phyloP scores from a whole-genome alignment of 371 early-diverging fungal genomes.

The Mortierella sp. region DNA sequence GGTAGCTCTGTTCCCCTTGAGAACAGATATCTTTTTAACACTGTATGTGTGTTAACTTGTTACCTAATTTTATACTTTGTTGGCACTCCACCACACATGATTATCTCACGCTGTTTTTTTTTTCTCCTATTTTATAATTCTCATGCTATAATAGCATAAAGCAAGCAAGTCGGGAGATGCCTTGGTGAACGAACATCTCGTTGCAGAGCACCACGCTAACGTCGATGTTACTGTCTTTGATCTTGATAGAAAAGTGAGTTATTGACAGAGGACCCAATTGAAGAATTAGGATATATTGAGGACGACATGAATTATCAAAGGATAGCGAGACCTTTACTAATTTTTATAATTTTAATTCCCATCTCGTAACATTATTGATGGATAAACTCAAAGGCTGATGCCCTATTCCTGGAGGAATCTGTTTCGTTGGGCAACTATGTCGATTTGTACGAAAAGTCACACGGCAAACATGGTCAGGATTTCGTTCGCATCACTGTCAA shows the following conservation, averaged over 20 bases:
- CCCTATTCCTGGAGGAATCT: conserved; percentile 52
- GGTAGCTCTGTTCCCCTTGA: conserved; percentile 25
- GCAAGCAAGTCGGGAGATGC: conserved; percentile 51
- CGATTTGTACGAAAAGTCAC: conserved; percentile 36
- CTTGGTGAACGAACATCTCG: conserved; percentile 40
- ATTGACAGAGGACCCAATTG: not conserved
- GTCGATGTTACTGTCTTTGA: conserved; percentile 53
- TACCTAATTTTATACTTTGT: not conserved
- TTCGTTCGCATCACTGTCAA: conserved; percentile 48
- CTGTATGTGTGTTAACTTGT: conserved; percentile 20
- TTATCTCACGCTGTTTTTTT: conserved; percentile 12
- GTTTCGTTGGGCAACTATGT: conserved; percentile 45
- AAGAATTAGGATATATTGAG: not conserved
- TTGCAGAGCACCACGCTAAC: conserved; percentile 41
- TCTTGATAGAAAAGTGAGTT: conserved; percentile 35
- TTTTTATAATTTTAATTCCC: not conserved
- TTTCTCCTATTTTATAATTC: conserved; percentile 6
- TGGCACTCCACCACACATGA: conserved; percentile 9
- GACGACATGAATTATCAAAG: too few species aligned
- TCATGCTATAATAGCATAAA: conserved; percentile 31
- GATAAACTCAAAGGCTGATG: conserved; percentile 34
- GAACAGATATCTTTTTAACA: conserved; percentile 49
- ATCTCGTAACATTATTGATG: not conserved
- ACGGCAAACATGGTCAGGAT: conserved; percentile 23
- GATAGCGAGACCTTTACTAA: not conserved